These are phyloP conservation scores for Zasmidium angulare DNA, from an alignment of 2,329 filamentous ascomycete species.

Conservation along the genomic window DNA sequence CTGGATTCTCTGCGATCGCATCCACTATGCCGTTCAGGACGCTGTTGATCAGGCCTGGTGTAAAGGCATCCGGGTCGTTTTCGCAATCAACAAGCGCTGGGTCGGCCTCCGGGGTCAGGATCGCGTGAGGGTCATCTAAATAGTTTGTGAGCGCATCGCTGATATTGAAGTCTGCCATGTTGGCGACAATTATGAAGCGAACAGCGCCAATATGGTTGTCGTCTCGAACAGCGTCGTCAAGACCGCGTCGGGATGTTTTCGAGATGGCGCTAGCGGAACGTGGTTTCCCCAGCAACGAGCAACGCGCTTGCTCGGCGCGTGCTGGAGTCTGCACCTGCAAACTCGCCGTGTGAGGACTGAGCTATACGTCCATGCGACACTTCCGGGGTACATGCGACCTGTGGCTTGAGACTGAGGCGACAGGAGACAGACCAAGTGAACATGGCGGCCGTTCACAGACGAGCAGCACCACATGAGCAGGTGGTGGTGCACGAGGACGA, in stretches of 20 bases:
- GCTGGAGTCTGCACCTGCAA: background rate
- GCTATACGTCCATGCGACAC: background rate
- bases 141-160: constrained; percentile 96
- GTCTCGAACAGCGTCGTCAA: background rate
- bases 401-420: background rate
- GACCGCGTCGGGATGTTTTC: background rate
- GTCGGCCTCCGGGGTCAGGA: constrained; percentile 84
- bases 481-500: constrained; percentile 26
- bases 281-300: background rate
- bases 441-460: constrained; percentile 24
- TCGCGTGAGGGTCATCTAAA: constrained; percentile 83
- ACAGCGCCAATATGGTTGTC: background rate
- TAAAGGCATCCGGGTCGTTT: constrained; percentile 81
- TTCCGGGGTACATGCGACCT: background rate
- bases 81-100: constrained; percentile 84
- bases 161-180: constrained; percentile 82
- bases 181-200: constrained; percentile 40
- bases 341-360: background rate
- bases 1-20: constrained; percentile 85
- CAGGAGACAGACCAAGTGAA: background rate
- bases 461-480: constrained; percentile 18
- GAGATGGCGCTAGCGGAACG: background rate
- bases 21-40: constrained; percentile 91
- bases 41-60: constrained; percentile 74
- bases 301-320: background rate